phyloP scores from a whole-genome alignment of 2,329 filamentous ascomycete species.

The Fusarium newnesense region DNA sequence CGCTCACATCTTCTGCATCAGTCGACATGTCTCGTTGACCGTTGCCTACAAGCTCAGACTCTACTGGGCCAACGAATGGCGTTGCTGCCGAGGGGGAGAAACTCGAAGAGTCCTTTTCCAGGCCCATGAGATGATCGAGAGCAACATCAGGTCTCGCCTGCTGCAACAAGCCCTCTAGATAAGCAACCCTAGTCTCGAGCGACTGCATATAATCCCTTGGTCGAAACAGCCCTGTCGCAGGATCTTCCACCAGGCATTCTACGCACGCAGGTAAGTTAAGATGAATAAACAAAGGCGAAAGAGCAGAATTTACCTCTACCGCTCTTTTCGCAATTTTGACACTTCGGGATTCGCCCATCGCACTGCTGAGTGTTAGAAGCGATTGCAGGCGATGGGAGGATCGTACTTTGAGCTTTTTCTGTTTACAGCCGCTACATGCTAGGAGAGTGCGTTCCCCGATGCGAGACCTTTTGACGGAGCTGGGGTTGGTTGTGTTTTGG shows the following conservation, averaged over 20 bases:
- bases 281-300: no score
- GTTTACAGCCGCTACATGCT: conserved; percentile 28
- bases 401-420: conserved; percentile 30
- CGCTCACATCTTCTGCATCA: conserved; percentile 19
- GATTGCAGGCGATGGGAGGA: background rate
- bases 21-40: background rate
- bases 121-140: conserved; percentile 19
- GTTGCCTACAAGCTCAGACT: background rate
- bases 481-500: background rate
- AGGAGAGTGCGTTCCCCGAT: conserved; percentile 27
- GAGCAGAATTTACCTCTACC: conserved; percentile 1
- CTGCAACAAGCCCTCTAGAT: conserved; percentile 26
- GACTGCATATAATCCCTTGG: conserved; percentile 32
- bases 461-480: conserved; percentile 14
- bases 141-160: conserved; percentile 26
- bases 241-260: conserved; percentile 34
- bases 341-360: conserved; percentile 19
- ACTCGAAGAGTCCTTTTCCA: background rate
- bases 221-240: conserved; percentile 25
- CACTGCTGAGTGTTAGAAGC: conserved; percentile 14
- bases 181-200: conserved; percentile 23
- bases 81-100: background rate
- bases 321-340: conserved; percentile 22
- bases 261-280: background rate
- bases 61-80: background rate